These are phyloP conservation scores for Thelonectria rubi DNA, from an alignment of 2,329 filamentous ascomycete species.

Conservation along the genomic window DNA sequence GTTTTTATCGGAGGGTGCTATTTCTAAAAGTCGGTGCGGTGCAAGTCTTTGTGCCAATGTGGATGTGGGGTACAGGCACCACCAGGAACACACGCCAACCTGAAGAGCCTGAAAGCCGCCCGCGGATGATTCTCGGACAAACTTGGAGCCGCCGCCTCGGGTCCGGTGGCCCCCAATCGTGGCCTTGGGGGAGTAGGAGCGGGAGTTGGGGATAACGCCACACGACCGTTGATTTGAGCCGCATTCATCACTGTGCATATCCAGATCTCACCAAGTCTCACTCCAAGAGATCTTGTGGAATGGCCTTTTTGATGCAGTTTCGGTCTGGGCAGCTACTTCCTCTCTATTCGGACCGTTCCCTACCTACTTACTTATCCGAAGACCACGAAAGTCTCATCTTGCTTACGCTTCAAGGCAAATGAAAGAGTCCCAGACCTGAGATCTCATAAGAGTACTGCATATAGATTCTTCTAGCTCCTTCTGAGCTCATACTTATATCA, in stretches of 20 bases:
- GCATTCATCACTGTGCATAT: constrained; percentile 22
- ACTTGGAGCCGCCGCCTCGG: constrained; percentile 24
- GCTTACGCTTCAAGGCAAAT: too few relatives aligned
- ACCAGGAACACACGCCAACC: constrained; percentile 10
- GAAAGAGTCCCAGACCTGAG: too few relatives aligned
- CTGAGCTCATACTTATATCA: too few relatives aligned
- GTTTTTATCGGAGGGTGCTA: constrained; percentile 49
- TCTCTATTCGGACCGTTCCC: too few relatives aligned
- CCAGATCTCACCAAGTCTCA: not conserved
- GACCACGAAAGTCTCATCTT: too few relatives aligned
- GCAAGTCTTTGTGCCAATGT: constrained; percentile 50
- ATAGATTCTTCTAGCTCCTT: too few relatives aligned
- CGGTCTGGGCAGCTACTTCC: too few relatives aligned
- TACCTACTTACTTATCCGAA: too few relatives aligned
- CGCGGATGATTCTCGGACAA: constrained; percentile 44
- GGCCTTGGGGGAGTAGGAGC: not conserved
- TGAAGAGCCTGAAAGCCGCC: constrained; percentile 11
- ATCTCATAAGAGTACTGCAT: too few relatives aligned
- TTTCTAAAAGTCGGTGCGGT: constrained; percentile 53
- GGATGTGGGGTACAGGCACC: constrained; percentile 48
- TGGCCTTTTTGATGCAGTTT: too few relatives aligned
- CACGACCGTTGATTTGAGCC: constrained; percentile 17
- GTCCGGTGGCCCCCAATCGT: constrained; percentile 17
- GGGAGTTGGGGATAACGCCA: constrained; percentile 15
- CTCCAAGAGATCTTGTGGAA: not conserved